Base-by-base conservation (phyloP, 768 basidiomycete genomes). In the Serendipita sp. region DNA sequence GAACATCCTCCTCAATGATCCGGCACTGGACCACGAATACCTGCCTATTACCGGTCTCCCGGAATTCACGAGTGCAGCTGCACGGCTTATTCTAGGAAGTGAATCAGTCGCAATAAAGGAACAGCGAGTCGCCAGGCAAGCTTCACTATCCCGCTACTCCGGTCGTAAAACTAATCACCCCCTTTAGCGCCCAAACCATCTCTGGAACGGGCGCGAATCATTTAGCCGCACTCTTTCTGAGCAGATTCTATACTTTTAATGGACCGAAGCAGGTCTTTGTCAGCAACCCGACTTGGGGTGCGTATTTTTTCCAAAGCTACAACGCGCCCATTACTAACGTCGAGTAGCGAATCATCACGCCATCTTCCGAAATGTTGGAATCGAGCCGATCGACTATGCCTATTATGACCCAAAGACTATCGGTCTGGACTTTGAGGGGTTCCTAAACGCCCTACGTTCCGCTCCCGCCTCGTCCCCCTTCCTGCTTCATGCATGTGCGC, bases 171-270 rank as follows among this genome's bases (percentile, higher is more conserved):
- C 13, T 32, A 30, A 64, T 38, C 51, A 44, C 16, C 24, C 56
- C 58, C n/a, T 18, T 3, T 65, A 74, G 86, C 72, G 88, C 88
- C 54, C 94, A 98, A 77, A 94, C 94, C 13, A 89, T 96, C 68
- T 95, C 92, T 13, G 94, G 94, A 32, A 98, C 94, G 1, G 94
- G 94, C 60, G 94, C 94, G 58, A 94, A 95, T 77, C 93, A 95
- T 75, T 81, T 95, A 56, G 94, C 85, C 30, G 93, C 86, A 2
- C 76, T 92, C 63, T 96, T 96, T 79, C 75, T 97, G 68, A 84
- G 85, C 67, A 79, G 79, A 66, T 93, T 89, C 76, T 96, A 95
- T 76, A 76, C 78, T 2, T 89, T 81, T 78, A 75, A 76, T 63
- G 82, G 84, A 63, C 73, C 80, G 58, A 86, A 88, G 70, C 81